Evolutionary conservation across 2,329 filamentous ascomycete species (phyloP).

Genomic region (Lasiodiplodia citricola): DNA sequence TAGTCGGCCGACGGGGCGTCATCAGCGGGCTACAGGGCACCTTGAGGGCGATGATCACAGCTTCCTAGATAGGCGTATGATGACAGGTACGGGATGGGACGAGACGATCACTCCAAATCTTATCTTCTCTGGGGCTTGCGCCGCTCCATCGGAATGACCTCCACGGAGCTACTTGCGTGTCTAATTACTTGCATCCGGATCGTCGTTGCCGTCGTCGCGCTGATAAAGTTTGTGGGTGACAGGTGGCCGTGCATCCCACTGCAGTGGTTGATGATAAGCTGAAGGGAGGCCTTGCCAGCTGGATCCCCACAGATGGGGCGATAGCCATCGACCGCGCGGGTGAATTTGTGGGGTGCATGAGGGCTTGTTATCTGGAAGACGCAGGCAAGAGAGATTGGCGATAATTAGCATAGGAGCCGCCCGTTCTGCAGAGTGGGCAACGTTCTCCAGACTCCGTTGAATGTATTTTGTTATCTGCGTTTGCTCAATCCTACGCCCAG

Average conservation of each 20-base stretch:
- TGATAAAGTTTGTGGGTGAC: background rate
- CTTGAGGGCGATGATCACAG: slow-evolving; percentile 18
- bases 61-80: slow-evolving; percentile 18
- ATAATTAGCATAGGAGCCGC: background rate
- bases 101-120: background rate
- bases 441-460: background rate
- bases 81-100: background rate
- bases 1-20: background rate
- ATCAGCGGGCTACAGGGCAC: background rate
- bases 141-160: background rate
- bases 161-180: background rate
- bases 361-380: slow-evolving; percentile 16
- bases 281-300: slow-evolving; percentile 8
- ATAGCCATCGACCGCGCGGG: background rate
- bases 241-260: slow-evolving; percentile 3
- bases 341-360: slow-evolving; percentile 22
- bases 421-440: background rate
- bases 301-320: slow-evolving; percentile 17
- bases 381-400: background rate
- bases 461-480: background rate
- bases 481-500: background rate
- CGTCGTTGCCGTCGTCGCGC: slow-evolving; percentile 1
- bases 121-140: slow-evolving; percentile 5
- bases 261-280: slow-evolving; percentile 18
- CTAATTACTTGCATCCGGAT: slow-evolving; percentile 17